These are phyloP conservation scores for Myxozyma neotropica DNA, from an alignment of 805 yeast species.

Conservation along the genomic window DNA sequence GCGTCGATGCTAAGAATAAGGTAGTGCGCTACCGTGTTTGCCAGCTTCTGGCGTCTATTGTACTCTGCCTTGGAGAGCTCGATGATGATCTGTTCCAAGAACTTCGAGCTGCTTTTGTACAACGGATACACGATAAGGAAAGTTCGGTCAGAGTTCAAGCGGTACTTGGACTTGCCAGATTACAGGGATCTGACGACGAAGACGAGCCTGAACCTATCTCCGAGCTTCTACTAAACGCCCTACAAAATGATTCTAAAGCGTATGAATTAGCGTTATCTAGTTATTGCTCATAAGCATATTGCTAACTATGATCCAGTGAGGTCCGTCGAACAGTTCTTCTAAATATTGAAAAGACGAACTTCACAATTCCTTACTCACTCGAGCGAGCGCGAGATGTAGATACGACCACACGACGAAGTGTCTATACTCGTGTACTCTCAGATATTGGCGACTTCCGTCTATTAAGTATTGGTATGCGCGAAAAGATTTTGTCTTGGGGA, in stretches of 20 bases:
- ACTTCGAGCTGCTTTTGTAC: conserved; percentile 60
- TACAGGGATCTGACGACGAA: conserved; percentile 61
- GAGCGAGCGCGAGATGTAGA: conserved; percentile 85
- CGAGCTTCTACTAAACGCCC: conserved; percentile 51
- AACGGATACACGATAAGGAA: conserved; percentile 68
- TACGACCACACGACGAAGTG: conserved; percentile 67
- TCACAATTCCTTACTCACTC: conserved; percentile 60
- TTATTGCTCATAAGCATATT: neutral
- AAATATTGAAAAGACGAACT: conserved; percentile 60
- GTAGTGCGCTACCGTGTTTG: conserved; percentile 79
- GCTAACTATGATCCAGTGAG: conserved; percentile 53
- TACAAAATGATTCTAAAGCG: conserved; percentile 74
- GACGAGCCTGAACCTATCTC: conserved; percentile 48
- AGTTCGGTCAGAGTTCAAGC: conserved; percentile 81
- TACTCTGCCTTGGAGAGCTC: conserved; percentile 72
- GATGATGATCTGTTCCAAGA: conserved; percentile 70
- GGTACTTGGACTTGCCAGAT: conserved; percentile 71
- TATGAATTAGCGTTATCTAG: too few relatives aligned
- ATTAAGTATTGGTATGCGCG: conserved; percentile 59
- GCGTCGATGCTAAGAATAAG: conserved; percentile 74
- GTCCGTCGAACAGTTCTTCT: conserved; percentile 83
- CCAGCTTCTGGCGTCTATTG: conserved; percentile 70
- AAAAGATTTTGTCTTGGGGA: conserved; percentile 78
- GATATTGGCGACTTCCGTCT: conserved; percentile 65
- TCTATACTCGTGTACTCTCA: conserved; percentile 68